A percentile compares a stretch with the other conserved stretches of the same genome.
These are phyloP conservation scores for Trichosanthes cucumerina DNA, from an alignment of 306 rosid genomes.

Conservation along the genomic window DNA sequence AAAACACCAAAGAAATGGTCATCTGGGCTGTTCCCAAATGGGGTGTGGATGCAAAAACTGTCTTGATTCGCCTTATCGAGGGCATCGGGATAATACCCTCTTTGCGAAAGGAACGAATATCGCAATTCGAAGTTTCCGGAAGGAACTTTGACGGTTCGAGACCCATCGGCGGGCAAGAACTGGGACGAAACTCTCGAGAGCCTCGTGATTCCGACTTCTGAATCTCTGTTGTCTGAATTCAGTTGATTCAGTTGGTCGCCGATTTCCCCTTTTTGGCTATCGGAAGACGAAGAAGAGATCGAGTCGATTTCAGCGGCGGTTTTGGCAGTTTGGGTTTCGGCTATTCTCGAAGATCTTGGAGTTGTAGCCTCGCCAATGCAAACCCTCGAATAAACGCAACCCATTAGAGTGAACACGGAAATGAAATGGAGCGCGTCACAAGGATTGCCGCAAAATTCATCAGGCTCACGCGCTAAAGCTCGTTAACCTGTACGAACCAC, in stretches of 20 bases:
- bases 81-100: conserved; percentile 96
- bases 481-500: neutral
- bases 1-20: conserved; percentile 91
- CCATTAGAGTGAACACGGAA: conserved; percentile 37
- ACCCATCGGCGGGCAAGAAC: conserved; percentile 89
- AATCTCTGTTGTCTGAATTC: conserved; percentile 35
- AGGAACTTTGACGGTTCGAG: conserved; percentile 48
- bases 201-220: conserved; percentile 70
- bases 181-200: conserved; percentile 89
- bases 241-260: conserved; percentile 41
- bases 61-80: conserved; percentile 96
- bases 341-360: conserved; percentile 32
- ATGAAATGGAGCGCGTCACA: conserved; percentile 19
- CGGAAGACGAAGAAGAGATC: conserved; percentile 36
- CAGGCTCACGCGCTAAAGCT: conserved; percentile 13
- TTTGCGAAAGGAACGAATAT: conserved; percentile 71
- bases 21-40: conserved; percentile 61
- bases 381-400: conserved; percentile 80
- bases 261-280: conserved; percentile 30
- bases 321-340: conserved; percentile 30
- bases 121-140: conserved; percentile 47
- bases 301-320: conserved; percentile 19
- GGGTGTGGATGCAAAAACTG: conserved; percentile 90
- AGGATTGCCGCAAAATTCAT: conserved; percentile 32
- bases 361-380: conserved; percentile 60